These are phyloP conservation scores for Cylindrotheca closterium DNA, from an alignment of 108 stramenopile species.

Conservation along the genomic window DNA sequence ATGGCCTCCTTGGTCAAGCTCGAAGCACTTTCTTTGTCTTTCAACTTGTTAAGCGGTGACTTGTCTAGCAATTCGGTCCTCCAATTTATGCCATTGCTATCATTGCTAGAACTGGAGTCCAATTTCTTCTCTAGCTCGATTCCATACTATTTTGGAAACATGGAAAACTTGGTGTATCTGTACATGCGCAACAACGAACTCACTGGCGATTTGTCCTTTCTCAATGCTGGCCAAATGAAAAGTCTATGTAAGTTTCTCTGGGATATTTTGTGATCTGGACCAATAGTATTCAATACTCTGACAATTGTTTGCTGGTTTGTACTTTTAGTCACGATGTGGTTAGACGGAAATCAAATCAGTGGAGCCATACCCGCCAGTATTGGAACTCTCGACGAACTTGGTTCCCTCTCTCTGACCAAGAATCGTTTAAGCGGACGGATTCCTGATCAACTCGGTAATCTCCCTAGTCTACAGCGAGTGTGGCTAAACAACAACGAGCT, in stretches of 20 bases:
- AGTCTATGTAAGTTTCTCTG: conserved; percentile 47
- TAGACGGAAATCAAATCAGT: conserved; percentile 43
- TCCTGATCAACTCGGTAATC: conserved; percentile 40
- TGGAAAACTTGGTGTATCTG: conserved; percentile 44
- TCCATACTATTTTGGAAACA: conserved; percentile 25
- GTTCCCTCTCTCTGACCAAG: conserved; percentile 43
- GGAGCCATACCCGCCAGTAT: conserved; percentile 49
- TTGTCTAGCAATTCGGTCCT: conserved; percentile 29
- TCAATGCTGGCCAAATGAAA: conserved; percentile 20
- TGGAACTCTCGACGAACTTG: conserved; percentile 29
- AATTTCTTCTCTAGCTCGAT: conserved; percentile 47
- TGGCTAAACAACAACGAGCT: conserved; percentile 59
- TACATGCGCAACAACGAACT: conserved; percentile 53
- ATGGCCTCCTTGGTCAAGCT: conserved; percentile 21
- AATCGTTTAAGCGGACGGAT: conserved; percentile 38
- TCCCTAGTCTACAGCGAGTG: conserved; percentile 36
- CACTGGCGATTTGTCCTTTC: conserved; percentile 28
- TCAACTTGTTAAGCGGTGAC: conserved; percentile 48
- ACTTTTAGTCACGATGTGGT: conserved; percentile 43
- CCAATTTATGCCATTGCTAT: conserved; percentile 24
- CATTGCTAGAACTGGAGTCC: conserved; percentile 52
- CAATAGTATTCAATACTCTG: too few species aligned
- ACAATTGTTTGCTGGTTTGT: too few species aligned
- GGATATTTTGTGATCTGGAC: too few species aligned
- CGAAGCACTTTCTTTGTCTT: conserved; percentile 37